Base-by-base conservation (phyloP, 495 filamentous ascomycete species). In the Penicillium robsamsonii region DNA sequence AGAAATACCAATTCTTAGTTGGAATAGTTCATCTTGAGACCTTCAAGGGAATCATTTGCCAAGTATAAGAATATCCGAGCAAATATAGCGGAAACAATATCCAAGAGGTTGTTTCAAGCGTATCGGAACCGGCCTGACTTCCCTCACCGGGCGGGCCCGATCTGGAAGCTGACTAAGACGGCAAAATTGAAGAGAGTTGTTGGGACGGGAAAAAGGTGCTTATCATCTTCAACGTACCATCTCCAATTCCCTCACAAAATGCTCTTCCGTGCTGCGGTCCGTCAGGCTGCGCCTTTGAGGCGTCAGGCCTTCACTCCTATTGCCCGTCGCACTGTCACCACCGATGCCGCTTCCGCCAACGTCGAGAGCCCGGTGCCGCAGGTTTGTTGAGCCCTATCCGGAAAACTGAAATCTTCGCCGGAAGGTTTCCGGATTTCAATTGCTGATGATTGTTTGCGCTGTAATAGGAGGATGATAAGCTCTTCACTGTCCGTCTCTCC, bases 261-360 rank as follows among this genome's bases (percentile, higher is more conserved):
- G 75, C 69, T 79, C 66, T 77, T 73, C 65, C 71, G 75, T 66
- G 49, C 69, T 62, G 68, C 70, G 67, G 73, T 68, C 60, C 75
- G 75, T 55, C 73, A 77, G 64, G 70, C 68, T 59, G 75, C 79
- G 67, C 81, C 81, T 52, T 66, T 83, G 59, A 73, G 81, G 68
- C 78, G 76, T 66, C 75, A 75, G 72, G 78, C 75, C 52, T 77
- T 79, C 61, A 68, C 78, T 60, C 75, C 84, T 51, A 62, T 82
- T 55, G 75, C 80, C 67, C 81, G 85, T 71, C 78, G 92, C 70
- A 80, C 84, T 61, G 93, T 97, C 69, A 97, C 93, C 47, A 97
- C 92, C 50, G 89, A 97, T 75, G 93, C 94, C 53, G 93, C 94
- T 56, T 90, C 88, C 62, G 85, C 91, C 63, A 87, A 96, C 78